Percentiles rank a stretch among this genome's conserved stretches.
phyloP scores from a whole-genome alignment of 768 basidiomycete species.

The Cystofilobasidium macerans region DNA sequence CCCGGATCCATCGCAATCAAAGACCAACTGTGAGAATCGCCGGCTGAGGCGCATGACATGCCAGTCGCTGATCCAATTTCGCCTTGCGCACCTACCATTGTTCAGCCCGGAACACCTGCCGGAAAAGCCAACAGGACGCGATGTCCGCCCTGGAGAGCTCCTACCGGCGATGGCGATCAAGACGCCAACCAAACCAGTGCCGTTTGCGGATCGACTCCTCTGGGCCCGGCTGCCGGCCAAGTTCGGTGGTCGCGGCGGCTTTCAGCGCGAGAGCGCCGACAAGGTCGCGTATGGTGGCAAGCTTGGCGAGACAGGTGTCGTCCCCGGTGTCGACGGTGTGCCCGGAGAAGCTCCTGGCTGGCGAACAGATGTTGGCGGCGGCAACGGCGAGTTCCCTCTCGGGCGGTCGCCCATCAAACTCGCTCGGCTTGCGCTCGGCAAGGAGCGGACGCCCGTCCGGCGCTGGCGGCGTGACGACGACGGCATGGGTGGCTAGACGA shows the following conservation, averaged over 20 bases:
- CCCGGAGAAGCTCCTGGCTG: not conserved
- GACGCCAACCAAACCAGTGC: constrained; percentile 21
- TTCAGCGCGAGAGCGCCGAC: not conserved
- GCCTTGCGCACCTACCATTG: no score
- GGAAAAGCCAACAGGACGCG: constrained; percentile 2
- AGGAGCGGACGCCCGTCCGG: constrained; percentile 8
- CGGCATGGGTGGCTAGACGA: constrained; percentile 20
- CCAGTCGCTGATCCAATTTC: not conserved
- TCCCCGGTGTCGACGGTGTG: constrained; percentile 16
- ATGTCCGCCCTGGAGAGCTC: constrained; percentile 15
- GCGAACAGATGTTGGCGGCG: not conserved
- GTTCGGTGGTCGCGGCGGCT: constrained; percentile 8
- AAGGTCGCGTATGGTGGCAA: not conserved
- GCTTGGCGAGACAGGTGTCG: constrained; percentile 2
- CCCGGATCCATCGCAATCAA: not conserved
- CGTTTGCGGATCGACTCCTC: constrained; percentile 17
- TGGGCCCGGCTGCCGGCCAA: constrained; percentile 7
- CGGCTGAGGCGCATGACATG: not conserved
- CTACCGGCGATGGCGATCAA: constrained; percentile 23
- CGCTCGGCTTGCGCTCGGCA: not conserved
- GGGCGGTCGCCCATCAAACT: constrained; percentile 7
- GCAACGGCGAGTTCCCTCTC: constrained; percentile 15
- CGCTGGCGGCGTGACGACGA: constrained; percentile 9
- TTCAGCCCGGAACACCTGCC: not conserved
- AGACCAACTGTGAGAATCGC: not conserved